These are phyloP conservation scores for Kuraishia borneana DNA, from an alignment of 805 yeast genomes.

Conservation along the genomic window DNA sequence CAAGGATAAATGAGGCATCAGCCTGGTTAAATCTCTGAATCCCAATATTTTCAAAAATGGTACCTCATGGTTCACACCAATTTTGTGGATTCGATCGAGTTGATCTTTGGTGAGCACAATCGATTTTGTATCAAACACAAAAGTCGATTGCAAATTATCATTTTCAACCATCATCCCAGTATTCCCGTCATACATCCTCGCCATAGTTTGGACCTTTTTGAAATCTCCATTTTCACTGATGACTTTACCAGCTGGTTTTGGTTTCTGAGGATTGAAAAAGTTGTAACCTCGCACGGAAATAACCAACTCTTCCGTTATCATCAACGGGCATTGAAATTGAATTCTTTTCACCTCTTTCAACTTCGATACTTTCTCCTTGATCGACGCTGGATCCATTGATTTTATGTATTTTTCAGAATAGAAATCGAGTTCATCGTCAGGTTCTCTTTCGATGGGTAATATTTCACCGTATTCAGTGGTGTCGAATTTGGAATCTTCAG, in stretches of 20 bases:
- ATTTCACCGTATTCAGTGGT: slow-evolving; percentile 41
- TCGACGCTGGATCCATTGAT: slow-evolving; percentile 29
- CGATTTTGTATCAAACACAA: slow-evolving; percentile 33
- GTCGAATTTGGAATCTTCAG: slow-evolving; percentile 27
- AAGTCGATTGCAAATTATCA: too few relatives aligned
- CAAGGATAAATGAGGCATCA: slow-evolving; percentile 39
- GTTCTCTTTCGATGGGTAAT: slow-evolving; percentile 17
- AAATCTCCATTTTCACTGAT: slow-evolving; percentile 35
- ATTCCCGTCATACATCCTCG: slow-evolving; percentile 17
- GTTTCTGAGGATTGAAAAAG: slow-evolving; percentile 42
- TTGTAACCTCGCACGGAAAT: slow-evolving; percentile 68
- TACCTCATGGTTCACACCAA: slow-evolving; percentile 5
- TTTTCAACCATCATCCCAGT: not conserved
- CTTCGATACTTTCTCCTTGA: slow-evolving; percentile 38
- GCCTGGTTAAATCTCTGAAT: slow-evolving; percentile 37
- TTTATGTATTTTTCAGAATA: slow-evolving; percentile 20
- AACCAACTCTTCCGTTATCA: slow-evolving; percentile 39
- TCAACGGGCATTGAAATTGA: slow-evolving; percentile 49
- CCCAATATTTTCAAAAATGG: slow-evolving; percentile 61
- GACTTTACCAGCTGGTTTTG: slow-evolving; percentile 29
- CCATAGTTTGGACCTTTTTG: slow-evolving; percentile 37
- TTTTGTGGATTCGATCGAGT: not conserved
- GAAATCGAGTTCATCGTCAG: slow-evolving; percentile 2
- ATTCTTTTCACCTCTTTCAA: slow-evolving; percentile 54
- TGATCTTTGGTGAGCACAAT: slow-evolving; percentile 18